Conservation (phyloP, 768 basidiomycete genomes). For the Leccinum imitatum region DNA sequence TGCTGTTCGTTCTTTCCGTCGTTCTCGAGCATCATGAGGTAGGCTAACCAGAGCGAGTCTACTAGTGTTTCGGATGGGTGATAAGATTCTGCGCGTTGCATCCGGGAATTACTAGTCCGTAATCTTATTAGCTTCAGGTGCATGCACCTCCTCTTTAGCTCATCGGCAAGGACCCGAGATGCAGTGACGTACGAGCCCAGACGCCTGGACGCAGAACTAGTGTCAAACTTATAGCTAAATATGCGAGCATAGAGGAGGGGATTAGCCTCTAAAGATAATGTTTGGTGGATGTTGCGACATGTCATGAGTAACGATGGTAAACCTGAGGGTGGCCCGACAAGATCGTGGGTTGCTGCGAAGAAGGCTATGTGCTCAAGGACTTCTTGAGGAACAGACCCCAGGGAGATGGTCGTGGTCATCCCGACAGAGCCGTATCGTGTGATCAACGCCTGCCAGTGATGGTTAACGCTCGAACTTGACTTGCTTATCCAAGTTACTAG, state of each 20-base stretch:
- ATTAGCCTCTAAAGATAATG: slow-evolving; percentile 53
- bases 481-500: slow-evolving; percentile 6
- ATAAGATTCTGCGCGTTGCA: slow-evolving; percentile 21
- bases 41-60: slow-evolving; percentile 64
- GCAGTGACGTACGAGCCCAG: slow-evolving; percentile 42
- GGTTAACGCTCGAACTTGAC: not conserved
- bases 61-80: slow-evolving; percentile 15
- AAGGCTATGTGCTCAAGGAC: slow-evolving; percentile 78
- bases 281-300: slow-evolving; percentile 47
- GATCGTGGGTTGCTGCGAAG: slow-evolving; percentile 50
- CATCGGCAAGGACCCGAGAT: slow-evolving; percentile 51
- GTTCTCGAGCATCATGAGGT: slow-evolving; percentile 80
- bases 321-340: slow-evolving; percentile 61
- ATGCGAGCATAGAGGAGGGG: slow-evolving; percentile 73
- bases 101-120: slow-evolving; percentile 25
- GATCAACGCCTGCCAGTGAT: not conserved
- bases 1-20: slow-evolving; percentile 71
- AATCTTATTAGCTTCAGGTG: slow-evolving; percentile 56
- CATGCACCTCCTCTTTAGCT: slow-evolving; percentile 62
- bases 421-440: not conserved
- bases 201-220: slow-evolving; percentile 46
- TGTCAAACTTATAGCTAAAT: slow-evolving; percentile 69
- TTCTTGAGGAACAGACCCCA: slow-evolving; percentile 67
- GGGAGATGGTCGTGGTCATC: slow-evolving; percentile 21
- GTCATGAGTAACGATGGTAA: slow-evolving; percentile 56